phyloP scores from a whole-genome alignment of 176 grass and related monocot genomes.

The Cocos nucifera region DNA sequence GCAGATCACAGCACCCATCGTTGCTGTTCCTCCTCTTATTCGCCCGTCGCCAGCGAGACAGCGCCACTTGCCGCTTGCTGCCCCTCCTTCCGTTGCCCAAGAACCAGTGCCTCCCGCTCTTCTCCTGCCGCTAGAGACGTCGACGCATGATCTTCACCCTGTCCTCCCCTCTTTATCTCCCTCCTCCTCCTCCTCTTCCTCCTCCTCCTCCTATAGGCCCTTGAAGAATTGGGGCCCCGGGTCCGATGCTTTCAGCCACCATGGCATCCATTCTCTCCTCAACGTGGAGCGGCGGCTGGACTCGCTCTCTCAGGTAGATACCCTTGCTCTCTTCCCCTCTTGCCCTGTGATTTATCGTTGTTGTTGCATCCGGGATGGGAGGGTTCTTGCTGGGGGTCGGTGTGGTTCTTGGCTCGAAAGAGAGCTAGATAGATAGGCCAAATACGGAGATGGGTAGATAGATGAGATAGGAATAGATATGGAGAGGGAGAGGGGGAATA shows the following conservation, averaged over 20 bases:
- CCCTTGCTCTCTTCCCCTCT: background rate
- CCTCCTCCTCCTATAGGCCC: background rate
- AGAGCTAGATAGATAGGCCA: background rate
- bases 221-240: background rate
- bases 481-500: background rate
- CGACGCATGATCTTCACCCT: conserved; percentile 1
- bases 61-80: background rate
- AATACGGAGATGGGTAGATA: background rate
- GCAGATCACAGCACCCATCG: too few relatives aligned
- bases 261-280: conserved; percentile 9
- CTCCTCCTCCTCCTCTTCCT: background rate
- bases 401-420: background rate
- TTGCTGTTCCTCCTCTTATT: background rate
- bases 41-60: background rate
- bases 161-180: background rate
- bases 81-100: background rate
- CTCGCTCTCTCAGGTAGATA: conserved; percentile 10
- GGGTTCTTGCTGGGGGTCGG: too few relatives aligned
- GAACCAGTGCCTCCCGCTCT: background rate
- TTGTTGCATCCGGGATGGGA: background rate
- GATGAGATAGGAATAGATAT: background rate
- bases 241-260: background rate
- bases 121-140: background rate
- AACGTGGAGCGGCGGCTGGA: background rate
- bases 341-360: background rate